Conservation (phyloP, 2,329 filamentous ascomycete species). For the Cytospora schulzeri region DNA sequence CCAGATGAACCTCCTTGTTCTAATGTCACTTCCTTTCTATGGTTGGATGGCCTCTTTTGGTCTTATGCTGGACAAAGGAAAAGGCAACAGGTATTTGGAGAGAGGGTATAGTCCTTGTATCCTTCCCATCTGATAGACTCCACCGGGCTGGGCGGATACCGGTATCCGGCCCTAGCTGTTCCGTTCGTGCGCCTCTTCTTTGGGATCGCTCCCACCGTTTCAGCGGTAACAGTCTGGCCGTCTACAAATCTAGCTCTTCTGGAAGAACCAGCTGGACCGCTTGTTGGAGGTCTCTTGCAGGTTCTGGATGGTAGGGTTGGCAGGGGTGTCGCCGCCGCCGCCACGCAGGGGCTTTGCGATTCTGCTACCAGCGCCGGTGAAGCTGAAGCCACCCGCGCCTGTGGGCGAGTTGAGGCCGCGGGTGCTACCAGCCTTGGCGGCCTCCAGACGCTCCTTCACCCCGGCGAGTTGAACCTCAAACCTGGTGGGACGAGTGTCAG, state of each 20-base stretch:
- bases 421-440: constrained; percentile 88
- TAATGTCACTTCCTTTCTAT: constrained; percentile 20
- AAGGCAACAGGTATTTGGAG: constrained; percentile 21
- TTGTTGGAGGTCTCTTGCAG: constrained; percentile 61
- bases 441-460: constrained; percentile 96
- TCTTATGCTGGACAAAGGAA: constrained; percentile 26
- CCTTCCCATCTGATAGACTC: constrained; percentile 20
- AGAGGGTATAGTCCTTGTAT: constrained; percentile 23
- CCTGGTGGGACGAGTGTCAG: constrained; percentile 50
- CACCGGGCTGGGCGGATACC: constrained; percentile 14
- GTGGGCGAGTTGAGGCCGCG: constrained; percentile 73
- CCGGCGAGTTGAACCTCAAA: constrained; percentile 97
- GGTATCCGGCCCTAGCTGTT: constrained; percentile 17
- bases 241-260: constrained; percentile 48
- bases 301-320: constrained; percentile 59
- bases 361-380: constrained; percentile 62
- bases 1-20: constrained; percentile 10
- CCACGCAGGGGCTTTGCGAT: constrained; percentile 71
- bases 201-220: constrained; percentile 6
- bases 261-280: constrained; percentile 75
- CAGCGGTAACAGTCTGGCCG: constrained; percentile 5
- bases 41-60: constrained; percentile 11
- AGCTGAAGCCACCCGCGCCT: constrained; percentile 69
- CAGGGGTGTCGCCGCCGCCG: constrained; percentile 54
- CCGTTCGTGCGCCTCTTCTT: constrained; percentile 11